Conservation (phyloP, 2,329 filamentous ascomycete species). For the Curvularia sp. region DNA sequence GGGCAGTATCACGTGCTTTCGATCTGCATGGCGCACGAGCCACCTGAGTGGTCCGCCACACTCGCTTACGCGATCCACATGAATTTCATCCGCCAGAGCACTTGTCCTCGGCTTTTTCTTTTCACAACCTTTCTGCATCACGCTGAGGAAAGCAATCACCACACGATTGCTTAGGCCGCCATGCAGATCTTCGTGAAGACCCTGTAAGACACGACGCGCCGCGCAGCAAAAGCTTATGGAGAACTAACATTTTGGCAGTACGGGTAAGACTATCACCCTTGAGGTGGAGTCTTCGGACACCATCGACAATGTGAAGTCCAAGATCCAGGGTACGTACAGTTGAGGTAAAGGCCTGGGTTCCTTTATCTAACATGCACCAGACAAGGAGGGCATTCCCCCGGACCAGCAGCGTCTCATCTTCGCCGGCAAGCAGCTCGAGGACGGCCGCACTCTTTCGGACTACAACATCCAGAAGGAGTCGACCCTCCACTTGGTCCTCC, state of each 20-base stretch:
- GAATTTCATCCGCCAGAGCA: constrained; percentile 1
- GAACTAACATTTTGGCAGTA: constrained; percentile 59
- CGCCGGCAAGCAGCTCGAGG: constrained; percentile 99
- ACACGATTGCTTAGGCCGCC: constrained; percentile 26
- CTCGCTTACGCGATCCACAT: constrained; percentile 10
- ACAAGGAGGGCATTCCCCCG: constrained; percentile 99
- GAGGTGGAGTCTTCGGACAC: constrained; percentile 99
- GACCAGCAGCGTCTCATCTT: constrained; percentile 99
- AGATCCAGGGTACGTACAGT: constrained; percentile 71
- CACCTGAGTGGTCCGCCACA: not conserved
- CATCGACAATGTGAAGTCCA: constrained; percentile 99
- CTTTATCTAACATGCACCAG: constrained; percentile 62
- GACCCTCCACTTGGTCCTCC: constrained; percentile 96
- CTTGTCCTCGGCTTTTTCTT: constrained; percentile 4
- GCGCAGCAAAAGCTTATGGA: not conserved
- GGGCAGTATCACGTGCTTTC: not conserved
- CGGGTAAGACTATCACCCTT: constrained; percentile 99
- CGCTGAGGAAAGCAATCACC: constrained; percentile 19
- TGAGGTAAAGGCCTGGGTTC: not conserved
- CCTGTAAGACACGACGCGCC: constrained; percentile 36
- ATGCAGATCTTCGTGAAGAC: constrained; percentile 99
- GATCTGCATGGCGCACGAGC: not conserved
- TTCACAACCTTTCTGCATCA: constrained; percentile 17
- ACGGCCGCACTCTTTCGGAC: constrained; percentile 97
- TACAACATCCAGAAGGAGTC: constrained; percentile 99